Base-by-base conservation (phyloP, 441 rosid species). In the Adansonia grandidieri region DNA sequence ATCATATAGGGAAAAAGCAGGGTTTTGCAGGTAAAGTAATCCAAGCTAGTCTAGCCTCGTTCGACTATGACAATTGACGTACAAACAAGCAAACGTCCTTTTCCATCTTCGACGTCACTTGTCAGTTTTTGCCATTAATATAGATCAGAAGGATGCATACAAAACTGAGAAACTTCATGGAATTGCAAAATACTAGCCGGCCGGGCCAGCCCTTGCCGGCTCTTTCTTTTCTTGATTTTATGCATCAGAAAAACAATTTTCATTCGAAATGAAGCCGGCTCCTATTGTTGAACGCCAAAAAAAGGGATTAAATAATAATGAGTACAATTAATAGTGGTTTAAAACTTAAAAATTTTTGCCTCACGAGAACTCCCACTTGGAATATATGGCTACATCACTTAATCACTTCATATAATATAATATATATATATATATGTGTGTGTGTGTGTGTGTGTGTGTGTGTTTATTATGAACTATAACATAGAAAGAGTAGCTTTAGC, bases 111-210 rank as follows among this genome's bases (percentile, higher is more conserved):
- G 32, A 20, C 2, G 71, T 19, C 10, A 57, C 1, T 57, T 57
- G 61, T 9, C 28, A 9, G 28, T 1, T 6, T 19, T 19, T 5
- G 17, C 73, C 37, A 8, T 4, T 1, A 57, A 69, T 14, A 48
- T 48, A 24, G 10, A 11, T 13, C 57, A 13, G 20, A 68, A 45
- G 56, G 17, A 9, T 47, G 37, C 56, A 10, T 20, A 45, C 56
- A 47, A 47, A 48, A 20, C 0, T 6, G 57, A 69, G 22, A 45
- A 22, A 9, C 6, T 19, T 51, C n/a, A 11, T 69, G 73, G n/a
- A 22, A 20, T 69, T 48, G 54, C 57, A 69, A 11, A 69, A 6
- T 47, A 19, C 42, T 48, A 22, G 73, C 58, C 73, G 73, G 57
- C 56, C 57, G 20, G 9, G 5, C 57, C 61, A 5, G 28, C 28